These are phyloP conservation scores for Prosopis cineraria DNA, from an alignment of 306 rosid species.

Conservation along the genomic window DNA sequence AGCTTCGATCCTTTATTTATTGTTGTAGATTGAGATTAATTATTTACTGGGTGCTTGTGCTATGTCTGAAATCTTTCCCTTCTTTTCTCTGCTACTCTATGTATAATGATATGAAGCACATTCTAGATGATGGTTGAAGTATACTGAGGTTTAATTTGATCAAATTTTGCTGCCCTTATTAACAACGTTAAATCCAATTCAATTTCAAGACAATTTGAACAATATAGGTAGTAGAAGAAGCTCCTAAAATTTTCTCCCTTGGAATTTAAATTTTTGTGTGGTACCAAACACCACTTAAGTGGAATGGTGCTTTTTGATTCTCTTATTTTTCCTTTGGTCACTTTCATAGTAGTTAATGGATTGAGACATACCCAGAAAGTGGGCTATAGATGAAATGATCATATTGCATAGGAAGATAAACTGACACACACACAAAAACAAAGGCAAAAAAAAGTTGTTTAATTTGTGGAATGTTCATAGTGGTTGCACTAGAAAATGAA, in stretches of 20 bases:
- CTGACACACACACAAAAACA: not conserved
- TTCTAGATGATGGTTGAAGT: conserved; percentile 9
- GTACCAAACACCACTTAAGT: conserved; percentile 55
- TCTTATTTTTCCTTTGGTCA: conserved; percentile 55
- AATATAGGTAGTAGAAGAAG: conserved; percentile 41
- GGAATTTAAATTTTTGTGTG: conserved; percentile 55
- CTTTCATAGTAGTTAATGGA: conserved; percentile 60
- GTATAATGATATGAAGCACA: conserved; percentile 8
- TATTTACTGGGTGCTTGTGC: no score
- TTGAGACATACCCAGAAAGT: conserved; percentile 51
- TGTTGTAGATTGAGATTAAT: no score
- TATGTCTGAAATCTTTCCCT: no score
- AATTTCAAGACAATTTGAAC: conserved; percentile 17
- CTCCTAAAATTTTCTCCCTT: conserved; percentile 30
- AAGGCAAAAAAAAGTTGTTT: no score
- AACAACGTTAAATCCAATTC: conserved; percentile 15
- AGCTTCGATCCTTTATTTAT: no score
- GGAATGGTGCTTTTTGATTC: conserved; percentile 47
- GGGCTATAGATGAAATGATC: conserved; percentile 47
- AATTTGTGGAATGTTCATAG: conserved; percentile 40
- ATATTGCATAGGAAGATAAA: conserved; percentile 11
- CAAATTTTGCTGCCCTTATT: conserved; percentile 16
- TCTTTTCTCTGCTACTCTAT: not conserved
- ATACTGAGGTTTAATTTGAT: not conserved
- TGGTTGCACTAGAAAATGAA: conserved; percentile 66